Percentiles rank a stretch among this genome's conserved stretches.
Conservation (phyloP, 2,329 filamentous ascomycete species). For the Pestalotiopsis sp. region DNA sequence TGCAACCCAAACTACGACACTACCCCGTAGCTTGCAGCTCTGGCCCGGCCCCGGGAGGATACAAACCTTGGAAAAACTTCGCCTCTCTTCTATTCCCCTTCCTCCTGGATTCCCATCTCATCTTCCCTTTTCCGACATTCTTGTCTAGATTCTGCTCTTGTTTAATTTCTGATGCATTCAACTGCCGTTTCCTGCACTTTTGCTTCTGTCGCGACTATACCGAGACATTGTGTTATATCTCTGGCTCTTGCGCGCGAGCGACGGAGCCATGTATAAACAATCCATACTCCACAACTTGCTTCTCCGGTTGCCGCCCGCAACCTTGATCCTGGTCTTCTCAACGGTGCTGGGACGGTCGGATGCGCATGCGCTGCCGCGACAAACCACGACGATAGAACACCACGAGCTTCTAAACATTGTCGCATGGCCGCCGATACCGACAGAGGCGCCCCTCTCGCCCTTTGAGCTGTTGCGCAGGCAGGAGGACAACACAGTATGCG, state of each 20-base stretch:
- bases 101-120: neutral
- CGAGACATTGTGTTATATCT: neutral
- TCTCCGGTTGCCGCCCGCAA: constrained; percentile 38
- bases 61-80: neutral
- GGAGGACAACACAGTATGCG: constrained; percentile 57
- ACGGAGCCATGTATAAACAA: constrained; percentile 29
- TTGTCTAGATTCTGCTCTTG: neutral
- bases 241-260: constrained; percentile 2
- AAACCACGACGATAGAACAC: constrained; percentile 40
- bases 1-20: neutral
- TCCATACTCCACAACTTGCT: constrained; percentile 34
- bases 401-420: constrained; percentile 40
- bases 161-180: neutral
- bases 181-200: neutral
- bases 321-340: constrained; percentile 37
- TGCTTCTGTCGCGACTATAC: neutral
- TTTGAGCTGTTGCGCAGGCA: constrained; percentile 43
- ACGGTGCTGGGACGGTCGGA: constrained; percentile 34
- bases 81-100: neutral
- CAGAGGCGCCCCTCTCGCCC: constrained; percentile 41
- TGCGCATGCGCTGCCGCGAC: constrained; percentile 43
- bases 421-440: constrained; percentile 43
- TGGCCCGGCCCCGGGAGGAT: neutral
- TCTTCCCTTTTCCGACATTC: neutral
- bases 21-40: neutral